A percentile compares a stretch with the other conserved stretches of the same genome.
These are phyloP conservation scores for Keqinozyma sinolaborantium DNA, from an alignment of 1,139 yeast genomes.

Conservation along the genomic window DNA sequence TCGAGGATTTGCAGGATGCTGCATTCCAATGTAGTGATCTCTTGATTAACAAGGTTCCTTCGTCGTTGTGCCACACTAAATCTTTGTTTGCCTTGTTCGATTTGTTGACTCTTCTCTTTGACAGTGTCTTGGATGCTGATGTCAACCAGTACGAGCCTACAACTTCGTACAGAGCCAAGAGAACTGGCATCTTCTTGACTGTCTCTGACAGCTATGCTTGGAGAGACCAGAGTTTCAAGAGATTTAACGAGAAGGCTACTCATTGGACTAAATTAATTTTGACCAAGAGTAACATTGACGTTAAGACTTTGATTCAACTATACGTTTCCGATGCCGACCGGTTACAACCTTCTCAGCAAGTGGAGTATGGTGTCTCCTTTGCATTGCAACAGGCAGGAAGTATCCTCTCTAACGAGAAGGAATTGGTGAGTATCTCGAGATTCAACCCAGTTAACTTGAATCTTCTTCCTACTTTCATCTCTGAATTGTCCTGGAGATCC, in stretches of 20 bases:
- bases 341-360: conserved; percentile 26
- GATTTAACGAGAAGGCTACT: conserved; percentile 56
- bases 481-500: conserved; percentile 77
- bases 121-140: conserved; percentile 84
- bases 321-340: conserved; percentile 57
- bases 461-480: conserved; percentile 68
- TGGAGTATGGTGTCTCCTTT: conserved; percentile 81
- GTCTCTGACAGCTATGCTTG: conserved; percentile 78
- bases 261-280: conserved; percentile 63
- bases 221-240: conserved; percentile 65
- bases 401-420: conserved; percentile 62
- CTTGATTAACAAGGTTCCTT: conserved; percentile 68
- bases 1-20: conserved; percentile 69
- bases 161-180: conserved; percentile 59
- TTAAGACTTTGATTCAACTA: conserved; percentile 69
- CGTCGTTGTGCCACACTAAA: conserved; percentile 70
- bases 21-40: conserved; percentile 79
- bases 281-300: conserved; percentile 61
- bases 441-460: conserved; percentile 35
- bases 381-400: conserved; percentile 87
- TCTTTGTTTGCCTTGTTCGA: conserved; percentile 81
- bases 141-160: conserved; percentile 78
- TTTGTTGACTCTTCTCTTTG: conserved; percentile 70
- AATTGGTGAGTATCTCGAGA: conserved; percentile 34
- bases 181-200: conserved; percentile 54